These are phyloP conservation scores for Fomitopsis betulina DNA, from an alignment of 1,284 basidiomycete genomes.

Conservation along the genomic window DNA sequence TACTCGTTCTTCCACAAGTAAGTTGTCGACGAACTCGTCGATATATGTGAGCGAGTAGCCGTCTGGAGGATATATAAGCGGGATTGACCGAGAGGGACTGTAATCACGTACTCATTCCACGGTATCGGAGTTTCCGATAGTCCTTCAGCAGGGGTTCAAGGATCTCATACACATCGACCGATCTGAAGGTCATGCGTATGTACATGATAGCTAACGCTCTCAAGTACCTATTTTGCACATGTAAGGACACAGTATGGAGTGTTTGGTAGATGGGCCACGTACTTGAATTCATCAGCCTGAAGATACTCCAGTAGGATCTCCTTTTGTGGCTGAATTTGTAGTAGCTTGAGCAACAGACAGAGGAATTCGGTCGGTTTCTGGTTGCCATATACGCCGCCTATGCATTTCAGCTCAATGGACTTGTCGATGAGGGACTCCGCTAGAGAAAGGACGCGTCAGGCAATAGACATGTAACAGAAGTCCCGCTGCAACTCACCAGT, in stretches of 20 bases:
- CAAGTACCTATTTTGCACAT: constrained; percentile 64
- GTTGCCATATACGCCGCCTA: constrained; percentile 94
- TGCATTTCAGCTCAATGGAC: constrained; percentile 75
- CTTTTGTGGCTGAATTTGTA: constrained; percentile 97
- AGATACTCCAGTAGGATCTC: constrained; percentile 96
- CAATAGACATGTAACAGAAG: constrained; percentile 5
- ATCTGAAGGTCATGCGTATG: constrained; percentile 88
- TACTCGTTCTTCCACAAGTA: constrained; percentile 87
- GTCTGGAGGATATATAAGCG: constrained; percentile 35
- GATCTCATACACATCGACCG: constrained; percentile 88
- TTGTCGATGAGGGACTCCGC: constrained; percentile 94
- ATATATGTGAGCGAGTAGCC: constrained; percentile 85
- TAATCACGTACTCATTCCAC: constrained; percentile 64
- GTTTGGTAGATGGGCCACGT: constrained; percentile 27
- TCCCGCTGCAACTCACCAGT: constrained; percentile 53
- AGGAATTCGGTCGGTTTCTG: constrained; percentile 91
- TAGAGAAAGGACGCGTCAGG: constrained; percentile 25
- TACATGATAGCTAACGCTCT: constrained; percentile 93
- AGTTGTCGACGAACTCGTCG: constrained; percentile 88
- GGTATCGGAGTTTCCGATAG: constrained; percentile 83
- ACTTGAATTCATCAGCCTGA: constrained; percentile 97
- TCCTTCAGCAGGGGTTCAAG: constrained; percentile 95
- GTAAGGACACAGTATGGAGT: neutral
- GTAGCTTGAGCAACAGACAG: constrained; percentile 87
- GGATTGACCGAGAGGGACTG: neutral